phyloP scores from a whole-genome alignment of 345 rosid genomes.

The Pugionium cornutum region DNA sequence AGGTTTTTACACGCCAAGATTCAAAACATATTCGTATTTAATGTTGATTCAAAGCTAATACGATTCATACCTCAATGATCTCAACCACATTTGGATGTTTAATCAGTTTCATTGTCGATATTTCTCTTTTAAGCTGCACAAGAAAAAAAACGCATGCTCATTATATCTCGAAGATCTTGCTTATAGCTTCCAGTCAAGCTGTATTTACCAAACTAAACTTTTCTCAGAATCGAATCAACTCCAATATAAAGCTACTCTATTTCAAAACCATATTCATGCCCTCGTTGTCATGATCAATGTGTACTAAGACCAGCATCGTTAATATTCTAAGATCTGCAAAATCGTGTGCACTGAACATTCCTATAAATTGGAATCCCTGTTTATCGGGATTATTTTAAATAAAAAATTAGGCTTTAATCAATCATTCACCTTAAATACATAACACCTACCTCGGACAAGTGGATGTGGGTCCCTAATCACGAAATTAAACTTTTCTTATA shows the following conservation, averaged over 20 bases:
- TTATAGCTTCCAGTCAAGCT: neutral
- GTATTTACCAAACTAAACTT: neutral
- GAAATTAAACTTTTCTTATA: neutral
- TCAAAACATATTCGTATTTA: neutral
- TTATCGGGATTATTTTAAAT: neutral
- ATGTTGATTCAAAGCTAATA: neutral
- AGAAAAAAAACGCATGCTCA: neutral
- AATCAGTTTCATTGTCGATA: conserved; percentile 91
- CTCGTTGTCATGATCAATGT: neutral
- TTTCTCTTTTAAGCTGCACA: conserved; percentile 80
- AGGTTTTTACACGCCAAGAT: conserved; percentile 7
- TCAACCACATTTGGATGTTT: conserved; percentile 92
- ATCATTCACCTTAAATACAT: neutral
- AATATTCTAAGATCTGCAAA: conserved; percentile 5
- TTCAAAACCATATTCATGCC: neutral
- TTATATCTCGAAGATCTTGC: no score
- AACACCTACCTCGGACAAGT: conserved; percentile 31
- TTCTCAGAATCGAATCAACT: neutral
- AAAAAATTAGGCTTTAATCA: neutral
- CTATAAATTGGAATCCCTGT: conserved; percentile 1
- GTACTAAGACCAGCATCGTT: neutral
- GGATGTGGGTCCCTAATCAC: conserved; percentile 33
- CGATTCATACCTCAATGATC: conserved; percentile 66
- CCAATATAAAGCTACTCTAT: conserved; percentile 1
- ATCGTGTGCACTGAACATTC: neutral